Evolutionary conservation across 1,284 basidiomycete species (phyloP).

Genomic region (Cutaneotrichosporon dermatis): DNA sequence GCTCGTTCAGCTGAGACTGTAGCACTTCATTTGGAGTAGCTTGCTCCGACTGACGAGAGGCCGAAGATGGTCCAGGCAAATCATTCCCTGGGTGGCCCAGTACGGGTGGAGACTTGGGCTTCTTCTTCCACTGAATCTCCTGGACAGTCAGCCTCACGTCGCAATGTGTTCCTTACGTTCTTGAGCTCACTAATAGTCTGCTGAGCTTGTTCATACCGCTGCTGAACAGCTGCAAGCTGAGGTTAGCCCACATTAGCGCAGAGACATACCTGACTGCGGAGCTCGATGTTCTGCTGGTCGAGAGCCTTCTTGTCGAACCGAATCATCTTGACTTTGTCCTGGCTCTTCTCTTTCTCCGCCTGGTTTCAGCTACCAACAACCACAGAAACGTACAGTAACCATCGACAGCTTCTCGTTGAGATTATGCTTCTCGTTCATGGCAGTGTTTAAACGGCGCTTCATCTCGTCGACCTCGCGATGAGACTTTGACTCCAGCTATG

Average conservation of each 20-base stretch:
- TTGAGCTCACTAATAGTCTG: not conserved
- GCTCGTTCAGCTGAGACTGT: not conserved
- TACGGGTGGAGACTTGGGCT: too few relatives aligned
- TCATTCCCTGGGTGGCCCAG: too few relatives aligned
- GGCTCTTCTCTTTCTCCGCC: not conserved
- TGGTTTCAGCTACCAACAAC: not conserved
- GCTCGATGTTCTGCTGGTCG: not conserved
- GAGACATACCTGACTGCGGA: not conserved
- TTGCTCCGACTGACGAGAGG: too few relatives aligned
- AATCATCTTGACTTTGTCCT: slow-evolving; percentile 2
- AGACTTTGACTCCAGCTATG: not conserved
- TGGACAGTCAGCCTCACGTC: too few relatives aligned
- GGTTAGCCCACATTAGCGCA: not conserved
- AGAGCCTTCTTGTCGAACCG: not conserved
- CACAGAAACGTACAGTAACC: not conserved
- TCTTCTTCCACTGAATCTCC: too few relatives aligned
- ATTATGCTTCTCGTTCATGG: slow-evolving; percentile 3
- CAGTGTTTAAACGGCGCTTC: not conserved
- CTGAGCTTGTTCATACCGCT: too few relatives aligned
- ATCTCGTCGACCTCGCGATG: not conserved
- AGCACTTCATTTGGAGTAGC: too few relatives aligned
- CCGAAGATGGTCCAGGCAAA: too few relatives aligned
- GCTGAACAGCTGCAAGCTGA: too few relatives aligned
- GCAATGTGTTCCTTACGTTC: not conserved
- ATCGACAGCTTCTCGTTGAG: not conserved